Percentiles rank a stretch among this genome's conserved stretches.
phyloP scores from a whole-genome alignment of 2,329 filamentous ascomycete genomes.

The Trichothecium roseum region DNA sequence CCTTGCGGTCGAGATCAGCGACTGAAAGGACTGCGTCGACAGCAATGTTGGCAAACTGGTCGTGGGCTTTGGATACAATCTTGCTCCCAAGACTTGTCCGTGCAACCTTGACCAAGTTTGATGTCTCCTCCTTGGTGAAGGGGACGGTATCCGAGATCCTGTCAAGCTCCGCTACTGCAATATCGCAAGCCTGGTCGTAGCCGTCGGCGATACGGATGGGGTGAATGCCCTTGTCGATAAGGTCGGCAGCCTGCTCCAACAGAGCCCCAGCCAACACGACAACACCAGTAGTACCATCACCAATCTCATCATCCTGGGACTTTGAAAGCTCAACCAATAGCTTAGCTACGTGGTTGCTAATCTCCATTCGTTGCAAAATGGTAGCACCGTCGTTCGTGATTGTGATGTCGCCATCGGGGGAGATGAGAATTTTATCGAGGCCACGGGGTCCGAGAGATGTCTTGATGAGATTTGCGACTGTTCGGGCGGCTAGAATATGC shows the following conservation, averaged over 20 bases:
- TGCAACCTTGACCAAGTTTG: constrained; percentile 87
- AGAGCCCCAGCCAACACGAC: constrained; percentile 92
- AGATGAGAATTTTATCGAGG: constrained; percentile 98
- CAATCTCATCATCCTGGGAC: constrained; percentile 98
- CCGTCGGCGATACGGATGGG: constrained; percentile 97
- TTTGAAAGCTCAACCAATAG: constrained; percentile 93
- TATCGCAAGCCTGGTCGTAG: constrained; percentile 95
- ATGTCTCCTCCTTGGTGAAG: constrained; percentile 69
- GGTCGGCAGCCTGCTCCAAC: constrained; percentile 89
- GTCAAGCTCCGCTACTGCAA: constrained; percentile 86
- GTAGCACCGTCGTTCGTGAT: constrained; percentile 98
- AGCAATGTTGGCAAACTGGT: constrained; percentile 95
- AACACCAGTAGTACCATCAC: constrained; percentile 94
- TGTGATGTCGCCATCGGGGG: constrained; percentile 95
- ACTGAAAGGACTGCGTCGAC: constrained; percentile 96
- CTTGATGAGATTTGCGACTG: constrained; percentile 94
- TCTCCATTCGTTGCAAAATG: constrained; percentile 97
- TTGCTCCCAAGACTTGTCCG: constrained; percentile 96
- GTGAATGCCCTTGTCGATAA: constrained; percentile 99
- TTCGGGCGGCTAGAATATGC: constrained; percentile 93
- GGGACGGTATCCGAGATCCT: constrained; percentile 84
- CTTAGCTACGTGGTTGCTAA: constrained; percentile 96
- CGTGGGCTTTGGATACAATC: constrained; percentile 97
- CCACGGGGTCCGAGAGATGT: constrained; percentile 91
- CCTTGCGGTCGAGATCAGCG: constrained; percentile 88